These are phyloP conservation scores for Cordyceps tenuipes DNA, from an alignment of 2,329 filamentous ascomycete species.

Conservation along the genomic window DNA sequence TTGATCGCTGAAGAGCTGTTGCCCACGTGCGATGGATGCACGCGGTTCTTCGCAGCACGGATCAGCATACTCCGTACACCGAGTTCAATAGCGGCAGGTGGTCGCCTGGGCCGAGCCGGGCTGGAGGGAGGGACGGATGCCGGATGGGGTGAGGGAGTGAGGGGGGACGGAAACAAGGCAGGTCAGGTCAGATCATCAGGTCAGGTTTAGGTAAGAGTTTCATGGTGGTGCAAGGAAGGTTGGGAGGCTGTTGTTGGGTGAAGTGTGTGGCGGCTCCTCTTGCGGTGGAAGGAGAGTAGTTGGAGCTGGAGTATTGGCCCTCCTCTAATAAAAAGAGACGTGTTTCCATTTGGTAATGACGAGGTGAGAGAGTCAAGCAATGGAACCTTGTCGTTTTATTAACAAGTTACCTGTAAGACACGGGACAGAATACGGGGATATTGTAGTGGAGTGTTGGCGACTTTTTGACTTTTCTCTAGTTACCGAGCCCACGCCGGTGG, in stretches of 20 bases:
- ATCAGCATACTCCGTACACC: no score
- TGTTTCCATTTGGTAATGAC: slow-evolving; percentile 5
- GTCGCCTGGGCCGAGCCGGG: background rate
- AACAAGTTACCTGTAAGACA: no score
- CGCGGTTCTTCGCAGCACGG: background rate
- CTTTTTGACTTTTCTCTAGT: no score
- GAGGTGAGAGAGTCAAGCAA: background rate
- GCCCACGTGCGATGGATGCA: background rate
- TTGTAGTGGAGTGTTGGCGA: background rate
- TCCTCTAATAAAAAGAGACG: background rate
- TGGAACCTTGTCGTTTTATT: no score
- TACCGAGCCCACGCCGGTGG: no score
- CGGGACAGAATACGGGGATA: background rate
- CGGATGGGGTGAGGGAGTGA: no score
- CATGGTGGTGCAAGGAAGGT: background rate
- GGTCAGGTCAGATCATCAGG: background rate
- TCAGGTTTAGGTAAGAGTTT: background rate
- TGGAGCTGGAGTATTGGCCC: no score
- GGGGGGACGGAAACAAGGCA: background rate
- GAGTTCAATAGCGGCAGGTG: background rate
- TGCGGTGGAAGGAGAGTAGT: background rate
- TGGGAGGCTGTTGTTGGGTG: background rate
- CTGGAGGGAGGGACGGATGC: background rate
- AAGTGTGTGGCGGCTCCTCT: background rate
- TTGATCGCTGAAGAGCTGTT: background rate